Conservation (phyloP, 345 rosid genomes). For the Eucalyptus pumila region DNA sequence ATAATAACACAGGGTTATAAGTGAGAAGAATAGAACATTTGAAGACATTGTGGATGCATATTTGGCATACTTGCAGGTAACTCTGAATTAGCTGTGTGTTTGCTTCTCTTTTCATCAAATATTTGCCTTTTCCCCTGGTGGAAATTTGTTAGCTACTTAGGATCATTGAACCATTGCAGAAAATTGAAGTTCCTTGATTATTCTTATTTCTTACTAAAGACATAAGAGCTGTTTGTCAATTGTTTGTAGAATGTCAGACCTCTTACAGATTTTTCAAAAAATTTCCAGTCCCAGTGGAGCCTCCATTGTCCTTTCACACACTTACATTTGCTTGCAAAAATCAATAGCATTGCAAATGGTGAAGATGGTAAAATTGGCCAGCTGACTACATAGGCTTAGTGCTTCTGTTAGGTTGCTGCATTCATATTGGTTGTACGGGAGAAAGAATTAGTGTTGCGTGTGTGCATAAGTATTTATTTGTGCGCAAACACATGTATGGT, state of each 20-base stretch:
- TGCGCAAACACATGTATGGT: not conserved
- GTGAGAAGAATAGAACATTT: slow-evolving; percentile 43
- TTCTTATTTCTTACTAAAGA: not conserved
- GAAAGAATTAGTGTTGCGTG: not conserved
- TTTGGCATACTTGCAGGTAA: slow-evolving; percentile 77
- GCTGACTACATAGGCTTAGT: not conserved
- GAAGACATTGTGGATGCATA: slow-evolving; percentile 92
- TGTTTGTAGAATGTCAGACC: not conserved
- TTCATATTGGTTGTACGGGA: not conserved
- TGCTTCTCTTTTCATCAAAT: not conserved
- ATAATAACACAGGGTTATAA: slow-evolving; percentile 39
- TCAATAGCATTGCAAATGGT: not conserved
- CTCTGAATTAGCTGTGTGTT: not conserved
- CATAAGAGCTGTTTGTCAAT: not conserved
- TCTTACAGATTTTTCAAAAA: not conserved
- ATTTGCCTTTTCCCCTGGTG: not conserved
- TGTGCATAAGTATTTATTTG: not conserved
- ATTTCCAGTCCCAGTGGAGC: not conserved
- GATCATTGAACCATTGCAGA: not conserved
- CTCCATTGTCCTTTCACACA: not conserved
- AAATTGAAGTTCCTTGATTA: not conserved
- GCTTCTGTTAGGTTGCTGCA: not conserved
- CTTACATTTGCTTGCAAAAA: not conserved
- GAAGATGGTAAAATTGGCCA: not conserved
- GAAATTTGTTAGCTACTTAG: not conserved